Evolutionary conservation across 352 stramenopile species (phyloP).

Genomic region (Pythium insidiosum): DNA sequence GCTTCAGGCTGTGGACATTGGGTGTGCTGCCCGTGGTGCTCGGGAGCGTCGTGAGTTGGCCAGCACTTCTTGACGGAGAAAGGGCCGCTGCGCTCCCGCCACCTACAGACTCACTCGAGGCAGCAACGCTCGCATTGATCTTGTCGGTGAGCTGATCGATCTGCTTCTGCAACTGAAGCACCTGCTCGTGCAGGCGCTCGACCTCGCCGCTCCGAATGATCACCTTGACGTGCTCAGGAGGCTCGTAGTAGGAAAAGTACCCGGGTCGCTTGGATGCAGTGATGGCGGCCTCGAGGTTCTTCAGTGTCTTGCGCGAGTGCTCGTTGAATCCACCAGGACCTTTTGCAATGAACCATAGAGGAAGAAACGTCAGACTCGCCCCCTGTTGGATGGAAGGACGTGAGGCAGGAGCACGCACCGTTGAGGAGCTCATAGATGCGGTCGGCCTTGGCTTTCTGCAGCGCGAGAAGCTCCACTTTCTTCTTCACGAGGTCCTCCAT

Average conservation of each 20-base stretch:
- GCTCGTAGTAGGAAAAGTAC: constrained; percentile 70
- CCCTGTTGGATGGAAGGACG: not conserved
- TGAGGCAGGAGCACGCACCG: constrained; percentile 15
- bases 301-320: constrained; percentile 60
- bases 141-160: constrained; percentile 59
- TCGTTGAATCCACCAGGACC: constrained; percentile 64
- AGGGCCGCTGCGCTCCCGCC: too few relatives aligned
- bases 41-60: too few relatives aligned
- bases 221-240: constrained; percentile 45
- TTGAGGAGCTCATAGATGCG: constrained; percentile 51
- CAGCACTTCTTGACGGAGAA: too few relatives aligned
- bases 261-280: constrained; percentile 60
- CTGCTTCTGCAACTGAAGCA: constrained; percentile 57
- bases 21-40: not conserved
- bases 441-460: constrained; percentile 56
- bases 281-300: constrained; percentile 76
- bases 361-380: not conserved
- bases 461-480: constrained; percentile 64
- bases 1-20: constrained; percentile 49
- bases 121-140: constrained; percentile 22
- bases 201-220: constrained; percentile 48
- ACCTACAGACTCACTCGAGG: too few relatives aligned
- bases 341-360: too few relatives aligned
- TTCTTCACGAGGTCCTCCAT: constrained; percentile 60
- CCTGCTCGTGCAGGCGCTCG: constrained; percentile 44